phyloP scores from a whole-genome alignment of 2,329 filamentous ascomycete genomes.

The Tolypocladium album region DNA sequence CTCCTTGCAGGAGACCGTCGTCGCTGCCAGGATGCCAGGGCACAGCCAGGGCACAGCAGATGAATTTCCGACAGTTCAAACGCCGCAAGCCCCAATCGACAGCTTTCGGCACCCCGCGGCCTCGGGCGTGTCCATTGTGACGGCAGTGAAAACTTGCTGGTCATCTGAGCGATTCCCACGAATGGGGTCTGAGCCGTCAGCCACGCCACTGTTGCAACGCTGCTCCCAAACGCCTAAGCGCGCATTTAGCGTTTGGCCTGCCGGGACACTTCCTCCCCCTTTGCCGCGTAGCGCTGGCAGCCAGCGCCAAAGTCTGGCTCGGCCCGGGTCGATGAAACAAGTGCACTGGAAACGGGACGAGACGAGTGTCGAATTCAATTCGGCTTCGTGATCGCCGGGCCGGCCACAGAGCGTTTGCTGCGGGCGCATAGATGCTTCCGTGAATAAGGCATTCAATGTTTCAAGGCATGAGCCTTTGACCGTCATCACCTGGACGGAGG shows the following conservation, averaged over 20 bases:
- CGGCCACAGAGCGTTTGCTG: neutral
- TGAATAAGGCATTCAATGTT: neutral
- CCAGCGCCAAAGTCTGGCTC: no score
- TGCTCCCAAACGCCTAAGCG: neutral
- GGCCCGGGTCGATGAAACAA: neutral
- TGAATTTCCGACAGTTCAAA: neutral
- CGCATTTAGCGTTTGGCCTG: neutral
- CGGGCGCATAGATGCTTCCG: no score
- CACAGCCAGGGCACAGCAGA: neutral
- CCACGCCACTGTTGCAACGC: neutral
- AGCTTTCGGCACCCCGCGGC: neutral
- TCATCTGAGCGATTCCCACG: slow-evolving; percentile 3
- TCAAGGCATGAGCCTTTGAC: neutral
- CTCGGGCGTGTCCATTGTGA: neutral
- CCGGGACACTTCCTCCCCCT: neutral
- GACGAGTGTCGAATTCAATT: no score
- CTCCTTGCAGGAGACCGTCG: neutral
- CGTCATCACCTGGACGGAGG: neutral
- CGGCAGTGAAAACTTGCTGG: neutral
- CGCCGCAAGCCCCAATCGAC: neutral
- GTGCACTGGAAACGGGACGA: neutral
- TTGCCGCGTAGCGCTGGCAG: neutral
- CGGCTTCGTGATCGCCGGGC: neutral
- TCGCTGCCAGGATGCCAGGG: no score
- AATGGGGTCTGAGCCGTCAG: slow-evolving; percentile 1